A percentile compares a stretch with the other conserved stretches of the same genome.
Evolutionary conservation across 2,329 filamentous ascomycete species (phyloP).

Genomic region (Parascedosporium putredinis): DNA sequence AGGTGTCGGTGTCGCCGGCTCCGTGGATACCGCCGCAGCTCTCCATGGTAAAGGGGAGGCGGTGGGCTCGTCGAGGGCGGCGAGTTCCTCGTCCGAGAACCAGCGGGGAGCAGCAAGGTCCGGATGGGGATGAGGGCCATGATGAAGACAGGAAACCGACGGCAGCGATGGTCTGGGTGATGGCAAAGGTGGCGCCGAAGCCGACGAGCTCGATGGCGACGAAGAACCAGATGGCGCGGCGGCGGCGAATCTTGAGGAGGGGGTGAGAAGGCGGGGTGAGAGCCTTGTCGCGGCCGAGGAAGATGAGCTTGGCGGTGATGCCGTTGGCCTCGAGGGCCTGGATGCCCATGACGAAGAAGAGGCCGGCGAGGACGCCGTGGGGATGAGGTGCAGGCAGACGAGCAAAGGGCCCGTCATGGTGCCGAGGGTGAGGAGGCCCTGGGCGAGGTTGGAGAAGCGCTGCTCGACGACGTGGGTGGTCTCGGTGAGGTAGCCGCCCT

Average conservation of each 20-base stretch:
- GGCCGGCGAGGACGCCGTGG: constrained; percentile 66
- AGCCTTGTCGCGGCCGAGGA: constrained; percentile 52
- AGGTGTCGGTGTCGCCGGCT: constrained; percentile 19
- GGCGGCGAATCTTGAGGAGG: constrained; percentile 49
- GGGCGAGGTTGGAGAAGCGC: constrained; percentile 65
- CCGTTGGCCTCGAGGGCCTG: constrained; percentile 69
- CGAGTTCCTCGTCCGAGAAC: constrained; percentile 51
- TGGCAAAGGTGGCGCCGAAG: constrained; percentile 70
- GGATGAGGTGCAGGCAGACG: constrained; percentile 64
- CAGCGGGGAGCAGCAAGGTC: constrained; percentile 51
- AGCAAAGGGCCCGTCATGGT: constrained; percentile 71
- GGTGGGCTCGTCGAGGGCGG: constrained; percentile 59
- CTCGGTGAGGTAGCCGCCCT: constrained; percentile 43
- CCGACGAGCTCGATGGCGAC: constrained; percentile 56
- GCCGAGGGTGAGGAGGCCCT: constrained; percentile 66
- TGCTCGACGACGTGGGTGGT: constrained; percentile 64
- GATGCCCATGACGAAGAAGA: constrained; percentile 79
- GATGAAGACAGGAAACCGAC: constrained; percentile 70
- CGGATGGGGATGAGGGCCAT: constrained; percentile 57
- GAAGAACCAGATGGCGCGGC: constrained; percentile 59
- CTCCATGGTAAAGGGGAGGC: constrained; percentile 68
- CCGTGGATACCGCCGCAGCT: constrained; percentile 57
- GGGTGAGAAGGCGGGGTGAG: constrained; percentile 53
- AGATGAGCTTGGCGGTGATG: constrained; percentile 65
- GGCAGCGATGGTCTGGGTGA: constrained; percentile 73